phyloP scores from a whole-genome alignment of 768 basidiomycete genomes.

The Russula brevipes region DNA sequence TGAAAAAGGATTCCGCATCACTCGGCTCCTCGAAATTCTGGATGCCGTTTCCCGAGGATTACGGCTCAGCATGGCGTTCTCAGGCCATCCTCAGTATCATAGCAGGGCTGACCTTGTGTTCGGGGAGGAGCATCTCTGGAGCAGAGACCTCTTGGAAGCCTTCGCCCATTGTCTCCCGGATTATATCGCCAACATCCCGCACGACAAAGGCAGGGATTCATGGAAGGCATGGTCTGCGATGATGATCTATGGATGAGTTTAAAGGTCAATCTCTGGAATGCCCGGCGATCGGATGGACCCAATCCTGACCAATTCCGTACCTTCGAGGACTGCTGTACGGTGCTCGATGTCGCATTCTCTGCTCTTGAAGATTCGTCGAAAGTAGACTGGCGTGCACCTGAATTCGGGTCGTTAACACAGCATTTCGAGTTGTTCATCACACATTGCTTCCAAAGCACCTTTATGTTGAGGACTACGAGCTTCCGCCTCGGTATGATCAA shows the following conservation, averaged over 20 bases:
- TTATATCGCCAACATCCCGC: background rate
- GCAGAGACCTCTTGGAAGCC: background rate
- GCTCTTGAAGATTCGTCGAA: too few species aligned
- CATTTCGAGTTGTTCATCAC: background rate
- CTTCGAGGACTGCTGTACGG: too few species aligned
- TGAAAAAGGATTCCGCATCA: slow-evolving; percentile 4
- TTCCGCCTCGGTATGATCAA: slow-evolving; percentile 2
- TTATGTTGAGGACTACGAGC: background rate
- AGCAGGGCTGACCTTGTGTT: slow-evolving; percentile 3
- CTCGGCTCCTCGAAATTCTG: too few species aligned
- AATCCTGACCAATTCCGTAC: too few species aligned
- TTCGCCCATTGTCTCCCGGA: background rate
- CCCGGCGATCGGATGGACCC: too few species aligned
- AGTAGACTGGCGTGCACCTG: too few species aligned
- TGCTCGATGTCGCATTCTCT: too few species aligned
- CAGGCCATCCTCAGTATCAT: background rate
- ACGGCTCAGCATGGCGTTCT: background rate
- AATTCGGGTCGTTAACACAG: too few species aligned
- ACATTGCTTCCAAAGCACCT: slow-evolving; percentile 1
- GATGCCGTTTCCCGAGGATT: too few species aligned
- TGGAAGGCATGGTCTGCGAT: background rate
- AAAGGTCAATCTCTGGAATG: too few species aligned
- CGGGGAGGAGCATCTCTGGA: slow-evolving; percentile 7
- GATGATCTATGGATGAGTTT: too few species aligned
- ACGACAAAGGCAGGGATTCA: background rate